Conservation (phyloP, 768 basidiomycete genomes). For the Phlegmacium glaucopus region DNA sequence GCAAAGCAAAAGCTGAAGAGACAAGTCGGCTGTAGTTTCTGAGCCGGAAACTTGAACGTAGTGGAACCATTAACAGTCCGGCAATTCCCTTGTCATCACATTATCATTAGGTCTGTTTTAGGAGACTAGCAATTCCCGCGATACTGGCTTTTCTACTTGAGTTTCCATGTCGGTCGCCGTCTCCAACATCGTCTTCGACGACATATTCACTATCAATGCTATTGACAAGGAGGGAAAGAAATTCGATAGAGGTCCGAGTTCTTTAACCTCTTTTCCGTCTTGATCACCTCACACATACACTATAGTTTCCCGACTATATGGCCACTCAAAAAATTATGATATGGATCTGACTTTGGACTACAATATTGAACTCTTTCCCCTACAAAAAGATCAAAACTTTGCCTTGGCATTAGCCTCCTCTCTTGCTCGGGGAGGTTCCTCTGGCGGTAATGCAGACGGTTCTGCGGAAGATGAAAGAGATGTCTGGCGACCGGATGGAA, state of each 20-base stretch:
- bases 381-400: conserved; percentile 66
- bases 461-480: conserved; percentile 60
- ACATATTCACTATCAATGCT: conserved; percentile 82
- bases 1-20: conserved; percentile 32
- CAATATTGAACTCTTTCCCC: conserved; percentile 86
- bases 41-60: neutral
- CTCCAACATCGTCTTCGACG: conserved; percentile 87
- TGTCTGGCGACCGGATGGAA: conserved; percentile 84
- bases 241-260: conserved; percentile 86
- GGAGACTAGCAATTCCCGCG: too few species aligned
- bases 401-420: conserved; percentile 86
- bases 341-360: conserved; percentile 95
- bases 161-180: conserved; percentile 48
- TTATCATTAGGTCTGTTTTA: too few species aligned
- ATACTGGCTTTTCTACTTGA: neutral
- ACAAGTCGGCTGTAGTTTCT: conserved; percentile 9
- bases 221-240: conserved; percentile 95
- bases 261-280: conserved; percentile 3
- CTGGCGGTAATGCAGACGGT: conserved; percentile 45
- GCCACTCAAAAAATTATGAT: conserved; percentile 84
- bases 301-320: conserved; percentile 87
- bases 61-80: neutral
- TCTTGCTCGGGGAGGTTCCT: conserved; percentile 53
- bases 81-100: too few species aligned
- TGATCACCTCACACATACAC: conserved; percentile 11